phyloP scores from a whole-genome alignment of 495 filamentous ascomycete species.

The Neurospora sp. region DNA sequence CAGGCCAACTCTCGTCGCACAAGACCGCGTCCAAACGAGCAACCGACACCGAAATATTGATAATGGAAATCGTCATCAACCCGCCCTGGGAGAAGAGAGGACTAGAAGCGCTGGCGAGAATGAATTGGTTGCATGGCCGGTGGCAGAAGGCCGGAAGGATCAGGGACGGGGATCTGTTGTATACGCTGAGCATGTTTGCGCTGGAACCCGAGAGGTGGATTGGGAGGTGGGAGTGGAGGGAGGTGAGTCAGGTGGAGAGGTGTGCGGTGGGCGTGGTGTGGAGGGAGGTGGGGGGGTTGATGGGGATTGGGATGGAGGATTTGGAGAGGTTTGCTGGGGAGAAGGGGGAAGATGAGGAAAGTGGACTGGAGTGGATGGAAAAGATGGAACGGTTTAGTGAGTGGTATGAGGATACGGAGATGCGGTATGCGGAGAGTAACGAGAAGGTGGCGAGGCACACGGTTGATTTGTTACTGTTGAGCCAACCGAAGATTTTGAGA shows the following conservation, averaged over 20 bases:
- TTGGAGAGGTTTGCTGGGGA: not conserved
- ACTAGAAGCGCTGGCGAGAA: constrained; percentile 29
- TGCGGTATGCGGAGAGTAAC: constrained; percentile 50
- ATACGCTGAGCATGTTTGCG: constrained; percentile 31
- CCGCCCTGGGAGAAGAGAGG: constrained; percentile 21
- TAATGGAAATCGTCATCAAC: constrained; percentile 41
- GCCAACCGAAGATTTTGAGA: constrained; percentile 36
- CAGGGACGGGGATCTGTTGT: constrained; percentile 32
- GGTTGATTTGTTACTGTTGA: constrained; percentile 40
- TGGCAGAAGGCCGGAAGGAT: constrained; percentile 32
- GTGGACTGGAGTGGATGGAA: constrained; percentile 53
- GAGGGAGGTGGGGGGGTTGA: constrained; percentile 30
- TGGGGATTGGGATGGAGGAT: constrained; percentile 27
- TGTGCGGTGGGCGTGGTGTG: constrained; percentile 33
- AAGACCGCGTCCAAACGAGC: constrained; percentile 47
- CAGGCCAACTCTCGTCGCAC: constrained; percentile 41
- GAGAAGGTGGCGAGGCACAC: constrained; percentile 45
- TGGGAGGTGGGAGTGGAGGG: constrained; percentile 32
- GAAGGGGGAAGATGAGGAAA: constrained; percentile 28
- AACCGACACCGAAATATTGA: constrained; percentile 46
- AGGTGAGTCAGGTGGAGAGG: constrained; percentile 29
- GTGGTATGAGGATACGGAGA: constrained; percentile 40
- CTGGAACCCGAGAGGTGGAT: constrained; percentile 28
- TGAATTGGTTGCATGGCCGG: constrained; percentile 38
- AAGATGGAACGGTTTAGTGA: constrained; percentile 43